Evolutionary conservation across 768 basidiomycete species (phyloP).

Genomic region (Coprinopsis cinerea): DNA sequence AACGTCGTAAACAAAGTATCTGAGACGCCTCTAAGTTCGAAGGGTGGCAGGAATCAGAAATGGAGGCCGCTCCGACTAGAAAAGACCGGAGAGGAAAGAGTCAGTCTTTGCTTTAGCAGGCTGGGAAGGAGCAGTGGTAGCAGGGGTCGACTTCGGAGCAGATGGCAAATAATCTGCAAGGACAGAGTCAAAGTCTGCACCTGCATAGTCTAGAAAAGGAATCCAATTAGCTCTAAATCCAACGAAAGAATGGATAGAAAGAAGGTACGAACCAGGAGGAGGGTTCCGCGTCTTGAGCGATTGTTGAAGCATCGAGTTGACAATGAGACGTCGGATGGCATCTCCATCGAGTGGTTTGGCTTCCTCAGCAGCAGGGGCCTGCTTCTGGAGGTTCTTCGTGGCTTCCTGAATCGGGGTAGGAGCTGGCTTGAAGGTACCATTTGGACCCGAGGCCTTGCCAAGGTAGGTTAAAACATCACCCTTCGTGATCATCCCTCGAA

Average conservation of each 20-base stretch:
- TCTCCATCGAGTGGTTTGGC: slow-evolving; percentile 52
- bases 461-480: slow-evolving; percentile 88
- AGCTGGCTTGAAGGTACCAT: slow-evolving; percentile 63
- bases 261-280: slow-evolving; percentile 30
- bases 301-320: slow-evolving; percentile 50
- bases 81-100: slow-evolving; percentile 39
- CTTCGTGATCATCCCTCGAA: slow-evolving; percentile 92
- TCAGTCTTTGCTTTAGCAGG: slow-evolving; percentile 19
- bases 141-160: slow-evolving; percentile 17
- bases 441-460: slow-evolving; percentile 74
- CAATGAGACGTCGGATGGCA: slow-evolving; percentile 60
- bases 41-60: too few species aligned
- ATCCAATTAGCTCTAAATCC: background rate
- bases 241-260: background rate
- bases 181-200: slow-evolving; percentile 65
- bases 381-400: slow-evolving; percentile 26
- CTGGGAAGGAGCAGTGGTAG: slow-evolving; percentile 15
- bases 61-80: too few species aligned
- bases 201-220: slow-evolving; percentile 28
- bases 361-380: slow-evolving; percentile 21
- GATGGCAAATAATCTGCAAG: slow-evolving; percentile 66
- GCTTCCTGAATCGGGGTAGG: slow-evolving; percentile 28
- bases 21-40: too few species aligned
- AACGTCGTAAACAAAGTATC: too few species aligned
- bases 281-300: slow-evolving; percentile 44